Evolutionary conservation across 345 rosid genomes (phyloP).

Genomic region (Ceriops zippeliana): DNA sequence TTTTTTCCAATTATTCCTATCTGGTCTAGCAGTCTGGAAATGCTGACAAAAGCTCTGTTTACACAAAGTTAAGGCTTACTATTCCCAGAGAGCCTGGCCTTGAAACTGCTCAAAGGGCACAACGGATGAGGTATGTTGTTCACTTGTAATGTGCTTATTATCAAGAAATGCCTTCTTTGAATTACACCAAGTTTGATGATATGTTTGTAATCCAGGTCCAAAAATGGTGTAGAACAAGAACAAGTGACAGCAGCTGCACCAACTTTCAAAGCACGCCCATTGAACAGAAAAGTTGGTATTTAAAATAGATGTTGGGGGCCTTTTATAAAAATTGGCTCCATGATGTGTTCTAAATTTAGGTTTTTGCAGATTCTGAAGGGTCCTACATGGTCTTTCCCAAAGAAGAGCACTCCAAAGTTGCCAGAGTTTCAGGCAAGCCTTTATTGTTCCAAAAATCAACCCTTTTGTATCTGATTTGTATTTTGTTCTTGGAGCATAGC

Average conservation of each 20-base stretch:
- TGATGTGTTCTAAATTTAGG: conserved; percentile 16
- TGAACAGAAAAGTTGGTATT: conserved; percentile 83
- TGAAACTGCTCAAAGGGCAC: conserved; percentile 81
- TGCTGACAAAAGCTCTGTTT: conserved; percentile 37
- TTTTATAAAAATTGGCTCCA: conserved; percentile 1
- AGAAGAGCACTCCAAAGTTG: conserved; percentile 70
- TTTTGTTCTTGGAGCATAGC: neutral
- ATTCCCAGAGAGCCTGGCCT: conserved; percentile 89
- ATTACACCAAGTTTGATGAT: conserved; percentile 10
- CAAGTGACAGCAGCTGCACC: conserved; percentile 30
- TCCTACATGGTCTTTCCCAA: conserved; percentile 71
- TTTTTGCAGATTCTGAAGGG: conserved; percentile 74
- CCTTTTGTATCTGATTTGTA: conserved; percentile 6
- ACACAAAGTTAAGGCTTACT: conserved; percentile 55
- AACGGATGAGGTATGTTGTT: conserved; percentile 55
- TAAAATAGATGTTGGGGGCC: conserved; percentile 10
- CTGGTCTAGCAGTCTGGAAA: conserved; percentile 50
- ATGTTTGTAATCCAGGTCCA: conserved; percentile 55
- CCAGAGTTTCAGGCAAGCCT: conserved; percentile 76
- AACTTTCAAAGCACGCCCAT: conserved; percentile 88
- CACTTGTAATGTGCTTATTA: conserved; percentile 7
- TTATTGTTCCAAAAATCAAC: conserved; percentile 23
- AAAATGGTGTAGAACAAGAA: conserved; percentile 38
- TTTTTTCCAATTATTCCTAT: conserved; percentile 1
- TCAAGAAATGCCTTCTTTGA: conserved; percentile 11